Evolutionary conservation across 164 flowering plant species (phyloP), one percentile per base, ranked within the genome.

Genomic region (Magnolia officinalis): DNA sequence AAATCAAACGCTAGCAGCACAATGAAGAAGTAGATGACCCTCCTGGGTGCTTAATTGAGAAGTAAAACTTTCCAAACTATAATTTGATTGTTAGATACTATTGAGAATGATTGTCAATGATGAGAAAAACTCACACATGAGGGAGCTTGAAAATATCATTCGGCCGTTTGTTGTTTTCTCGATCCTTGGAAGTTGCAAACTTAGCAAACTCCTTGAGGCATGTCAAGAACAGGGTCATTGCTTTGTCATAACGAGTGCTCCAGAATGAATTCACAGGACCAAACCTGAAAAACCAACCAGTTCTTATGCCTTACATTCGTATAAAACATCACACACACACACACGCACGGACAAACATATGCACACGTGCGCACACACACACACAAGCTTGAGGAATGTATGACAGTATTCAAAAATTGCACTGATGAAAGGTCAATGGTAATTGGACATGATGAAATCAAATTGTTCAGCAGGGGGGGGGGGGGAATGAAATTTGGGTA

Each of bases 161-260:
- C 16, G 89, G 86, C 23, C 94, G 98, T 70, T 91, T 89, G 85
- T 92, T 91, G 88, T 88, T 92, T 67, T 94, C 98, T 81, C 79
- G 88, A 83, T 96, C 98, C 82, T 88, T 91, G 7, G 86, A 83
- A 74, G 89, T 80, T 59, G 99, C 98, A 86, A 92, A 96, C 74
- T 92, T 96, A 1, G 97, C 90, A 82, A 96, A 96, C 74, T 94
- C 99, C 86, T 94, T 94, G 24, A 92, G 91, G 78, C 98, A 94
- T 67, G 94, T 84, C 79, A 91, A 82, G 90, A 84, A 96, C 78
- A 92, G 82, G 63, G 94, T 94, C 98, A 94, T 96, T 79, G 98
- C 99, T 83, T 91, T 96, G 87, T 94, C 98, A 72, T 92, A 96
- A 23, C 98, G 97, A 23, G 98, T 92, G 84, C 98, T 96, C 99